Evolutionary conservation across 2,329 filamentous ascomycete genomes (phyloP), one percentile per base, ranked within the genome.

Genomic region (Paecilomyces variotii): DNA sequence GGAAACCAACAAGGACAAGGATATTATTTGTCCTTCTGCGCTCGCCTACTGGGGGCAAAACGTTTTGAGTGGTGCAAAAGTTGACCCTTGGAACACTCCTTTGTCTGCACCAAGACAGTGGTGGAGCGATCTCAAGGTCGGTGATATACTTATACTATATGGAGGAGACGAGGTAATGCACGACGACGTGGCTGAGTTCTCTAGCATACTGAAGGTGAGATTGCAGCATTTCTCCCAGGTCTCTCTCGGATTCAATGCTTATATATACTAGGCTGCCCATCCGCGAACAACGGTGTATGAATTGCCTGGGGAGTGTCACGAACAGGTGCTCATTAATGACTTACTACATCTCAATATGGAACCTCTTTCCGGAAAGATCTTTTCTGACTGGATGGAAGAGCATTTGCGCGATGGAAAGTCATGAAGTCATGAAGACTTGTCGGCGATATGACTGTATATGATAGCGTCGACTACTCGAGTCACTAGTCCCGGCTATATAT

Each of bases 21-120:
- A 59, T 28, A 19, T 59, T 26, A 19, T 59, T 7, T 19, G 26
- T 2, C 28, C 54, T 6, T 59, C 57, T 7, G 30, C 57, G 2
- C 25, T 59, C 11, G 54, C 54, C 3, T 59, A 59, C 27, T 59
- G 57, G 57, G 57, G 54, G n/a, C 19, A 51, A 2, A 59, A 59
- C 12, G 28, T 56, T n/a, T 55, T 59, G 25, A 45, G 45, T 19
- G 49, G 45, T 25, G 53, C 49, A 32, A n/a, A 27, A 1, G 26
- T 26, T 5, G 57, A 59, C 30, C 54, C 57, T 11, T 59, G 57
- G 57, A 59, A 59, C 34, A 52, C 54, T 7, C 57, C 57, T 27
- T 24, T 59, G 30, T 19, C 45, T 2, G 57, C 57, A 34, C 57
- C 57, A 2, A 55, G n/a, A 11, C 45, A 52, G 14, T 59, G 57